Evolutionary conservation across 2,329 filamentous ascomycete genomes (phyloP), one percentile per base, ranked within the genome.

Genomic region (Scopulariopsis brevicaulis): DNA sequence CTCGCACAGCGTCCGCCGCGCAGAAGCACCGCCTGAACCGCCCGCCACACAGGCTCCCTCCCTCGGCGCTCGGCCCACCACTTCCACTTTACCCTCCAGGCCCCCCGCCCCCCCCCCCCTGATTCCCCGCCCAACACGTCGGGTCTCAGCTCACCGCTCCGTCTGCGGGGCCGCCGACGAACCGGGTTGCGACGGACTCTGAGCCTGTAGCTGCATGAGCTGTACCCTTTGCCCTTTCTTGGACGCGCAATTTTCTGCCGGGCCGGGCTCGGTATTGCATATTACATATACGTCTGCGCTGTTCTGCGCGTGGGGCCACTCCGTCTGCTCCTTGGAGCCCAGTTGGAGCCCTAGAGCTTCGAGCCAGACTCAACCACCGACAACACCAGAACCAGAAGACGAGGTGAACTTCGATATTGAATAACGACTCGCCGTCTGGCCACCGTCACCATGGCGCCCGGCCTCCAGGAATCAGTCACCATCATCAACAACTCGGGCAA

Each of bases 401-500:
- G 53, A 11, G 4, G 53, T 24, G 18, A 37, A 54, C 15, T 20
- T 22, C 12, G 53, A 15, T 6, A 50, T 24, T 20, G 22, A 40
- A 12, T 5, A 3, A 40, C 28, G n/a, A 15, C 32, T 40, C 53
- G 28, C n/a, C 10, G 18, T 24, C 34, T 4, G 11, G 46, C 25
- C 54, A 12, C 35, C 34, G 43, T n/a, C 55, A 57, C 32, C 22
- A 57, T 57, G 51, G 24, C 20, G 32, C 24, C 55, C 28, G 34
- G 15, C 18, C 46, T 57, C 24, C 28, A 57, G 48, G 86, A 96
- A 73, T 93, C 89, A 55, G 85, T 96, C 64, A 92, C 90, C 63
- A 89, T 96, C 66, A 87, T 96, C 73, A 94, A 96, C 76, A 91
- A 80, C 66, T 94, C 90, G 59, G 90, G 90, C 66, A 95, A 96